Percentiles rank a stretch among this genome's conserved stretches.
These are phyloP conservation scores for Paecilomyces variotii DNA, from an alignment of 2,329 filamentous ascomycete species.

Conservation along the genomic window DNA sequence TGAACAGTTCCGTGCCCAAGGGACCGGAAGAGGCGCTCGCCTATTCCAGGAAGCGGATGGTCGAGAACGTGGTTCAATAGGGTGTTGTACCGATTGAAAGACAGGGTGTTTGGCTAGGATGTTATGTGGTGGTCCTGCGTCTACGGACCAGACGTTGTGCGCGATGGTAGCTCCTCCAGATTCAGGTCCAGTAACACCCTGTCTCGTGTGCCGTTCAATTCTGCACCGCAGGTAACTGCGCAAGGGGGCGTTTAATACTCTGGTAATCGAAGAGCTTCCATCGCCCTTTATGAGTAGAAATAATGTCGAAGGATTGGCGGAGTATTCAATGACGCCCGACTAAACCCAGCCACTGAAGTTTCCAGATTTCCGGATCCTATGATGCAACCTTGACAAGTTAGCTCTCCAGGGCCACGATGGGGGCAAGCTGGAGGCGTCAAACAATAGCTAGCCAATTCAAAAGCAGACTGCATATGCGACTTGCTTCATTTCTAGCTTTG, in stretches of 20 bases:
- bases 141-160: not conserved
- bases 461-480: not conserved
- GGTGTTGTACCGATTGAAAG: constrained; percentile 1
- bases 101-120: not conserved
- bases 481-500: not conserved
- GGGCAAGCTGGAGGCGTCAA: not conserved
- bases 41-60: not conserved
- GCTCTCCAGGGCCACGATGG: not conserved
- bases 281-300: not conserved
- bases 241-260: too few relatives aligned
- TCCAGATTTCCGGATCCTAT: not conserved
- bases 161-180: not conserved
- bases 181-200: not conserved
- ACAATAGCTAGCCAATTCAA: not conserved
- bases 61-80: constrained; percentile 8
- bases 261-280: not conserved
- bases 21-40: not conserved
- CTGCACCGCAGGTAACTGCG: not conserved
- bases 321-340: not conserved
- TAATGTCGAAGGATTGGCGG: not conserved
- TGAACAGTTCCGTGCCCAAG: not conserved
- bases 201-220: not conserved
- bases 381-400: not conserved
- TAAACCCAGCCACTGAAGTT: not conserved
- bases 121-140: not conserved